A percentile compares a stretch with the other conserved stretches of the same genome.
phyloP scores from a whole-genome alignment of 306 rosid genomes.

The Boehmeria nivea region DNA sequence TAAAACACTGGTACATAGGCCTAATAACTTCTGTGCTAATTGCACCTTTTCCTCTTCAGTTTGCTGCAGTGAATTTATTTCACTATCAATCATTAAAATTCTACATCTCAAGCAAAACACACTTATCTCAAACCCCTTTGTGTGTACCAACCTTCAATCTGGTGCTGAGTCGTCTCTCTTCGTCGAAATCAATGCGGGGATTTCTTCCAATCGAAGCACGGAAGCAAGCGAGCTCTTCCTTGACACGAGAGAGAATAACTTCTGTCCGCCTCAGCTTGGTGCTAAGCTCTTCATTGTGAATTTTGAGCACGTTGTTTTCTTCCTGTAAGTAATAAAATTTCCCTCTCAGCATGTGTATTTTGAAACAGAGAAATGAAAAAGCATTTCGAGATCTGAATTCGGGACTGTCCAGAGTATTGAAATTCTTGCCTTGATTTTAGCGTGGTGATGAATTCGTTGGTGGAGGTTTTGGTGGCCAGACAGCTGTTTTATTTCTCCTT shows the following conservation, averaged over 20 bases:
- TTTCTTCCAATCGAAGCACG: conserved; percentile 52
- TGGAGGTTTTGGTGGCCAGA: conserved; percentile 98
- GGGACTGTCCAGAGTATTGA: no score
- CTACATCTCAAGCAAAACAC: background rate
- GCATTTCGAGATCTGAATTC: no score
- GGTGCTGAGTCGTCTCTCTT: conserved; percentile 60
- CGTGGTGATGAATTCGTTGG: conserved; percentile 93
- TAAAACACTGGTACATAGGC: conserved; percentile 58
- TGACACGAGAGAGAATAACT: conserved; percentile 49
- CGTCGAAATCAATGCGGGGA: conserved; percentile 51
- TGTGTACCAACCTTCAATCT: conserved; percentile 62
- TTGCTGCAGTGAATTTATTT: conserved; percentile 46
- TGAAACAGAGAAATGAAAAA: no score
- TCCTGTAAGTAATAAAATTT: conserved; percentile 75
- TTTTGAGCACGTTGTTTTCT: conserved; percentile 73
- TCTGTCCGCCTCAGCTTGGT: conserved; percentile 55
- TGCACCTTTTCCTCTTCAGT: conserved; percentile 75
- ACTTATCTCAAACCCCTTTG: background rate
- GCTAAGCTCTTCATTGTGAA: conserved; percentile 65
- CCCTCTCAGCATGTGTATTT: conserved; percentile 6
- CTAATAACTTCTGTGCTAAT: conserved; percentile 66
- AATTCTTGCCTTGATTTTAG: conserved; percentile 84
- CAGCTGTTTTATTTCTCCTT: conserved; percentile 74
- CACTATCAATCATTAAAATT: conserved; percentile 14
- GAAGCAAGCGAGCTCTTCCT: conserved; percentile 53